A percentile compares a stretch with the other conserved stretches of the same genome.
phyloP scores from a whole-genome alignment of 169 alveolate genomes.

The Besnoitia besnoiti region DNA sequence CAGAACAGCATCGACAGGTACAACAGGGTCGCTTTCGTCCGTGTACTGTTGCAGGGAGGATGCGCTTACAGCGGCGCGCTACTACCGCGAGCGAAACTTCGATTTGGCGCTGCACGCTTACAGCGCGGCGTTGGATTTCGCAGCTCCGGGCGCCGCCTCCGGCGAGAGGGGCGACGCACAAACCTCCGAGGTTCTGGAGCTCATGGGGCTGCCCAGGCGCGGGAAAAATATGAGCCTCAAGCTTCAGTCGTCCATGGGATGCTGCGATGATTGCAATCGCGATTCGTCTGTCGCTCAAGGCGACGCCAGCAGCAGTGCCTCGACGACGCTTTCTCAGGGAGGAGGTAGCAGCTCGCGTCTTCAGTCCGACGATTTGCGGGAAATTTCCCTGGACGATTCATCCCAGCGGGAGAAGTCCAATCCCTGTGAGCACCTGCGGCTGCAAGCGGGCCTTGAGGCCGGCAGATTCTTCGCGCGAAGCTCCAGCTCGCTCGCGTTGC shows the following conservation, averaged over 20 bases:
- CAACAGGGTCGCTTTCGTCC: too few species aligned
- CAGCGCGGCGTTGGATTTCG: constrained; percentile 47
- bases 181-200: background rate
- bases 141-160: background rate
- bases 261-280: background rate
- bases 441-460: background rate
- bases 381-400: background rate
- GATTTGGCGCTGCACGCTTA: constrained; percentile 65
- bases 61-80: constrained; percentile 64
- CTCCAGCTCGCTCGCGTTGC: constrained; percentile 10
- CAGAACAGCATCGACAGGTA: too few species aligned
- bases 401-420: constrained; percentile 13
- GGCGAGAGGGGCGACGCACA: background rate
- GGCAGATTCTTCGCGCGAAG: constrained; percentile 1
- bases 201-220: background rate
- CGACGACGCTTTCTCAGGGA: constrained; percentile 45
- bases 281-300: background rate
- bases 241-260: background rate
- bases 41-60: constrained; percentile 63
- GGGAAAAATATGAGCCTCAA: background rate
- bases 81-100: constrained; percentile 58
- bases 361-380: constrained; percentile 61
- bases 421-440: background rate
- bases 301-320: constrained; percentile 17
- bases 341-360: constrained; percentile 57